A percentile compares a stretch with the other conserved stretches of the same genome.
phyloP scores from a whole-genome alignment of 805 yeast genomes.

The Metahyphopichia silvanorum region DNA sequence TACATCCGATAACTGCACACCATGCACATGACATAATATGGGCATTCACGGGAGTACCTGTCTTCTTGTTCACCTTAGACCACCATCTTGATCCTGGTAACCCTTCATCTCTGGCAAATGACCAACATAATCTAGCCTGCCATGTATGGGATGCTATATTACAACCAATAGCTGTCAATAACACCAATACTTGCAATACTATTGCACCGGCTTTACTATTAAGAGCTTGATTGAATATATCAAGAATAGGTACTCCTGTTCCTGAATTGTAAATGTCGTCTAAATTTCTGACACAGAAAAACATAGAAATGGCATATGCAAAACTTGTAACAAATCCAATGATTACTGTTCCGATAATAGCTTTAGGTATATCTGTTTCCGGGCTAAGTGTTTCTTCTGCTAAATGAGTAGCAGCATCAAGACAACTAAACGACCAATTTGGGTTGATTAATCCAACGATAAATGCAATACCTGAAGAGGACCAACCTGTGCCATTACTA shows the following conservation, averaged over 20 bases:
- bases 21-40: slow-evolving; percentile 52
- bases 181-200: slow-evolving; percentile 45
- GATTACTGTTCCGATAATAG: slow-evolving; percentile 59
- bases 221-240: slow-evolving; percentile 59
- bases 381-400: slow-evolving; percentile 64
- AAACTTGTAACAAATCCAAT: slow-evolving; percentile 65
- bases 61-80: slow-evolving; percentile 43
- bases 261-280: slow-evolving; percentile 44
- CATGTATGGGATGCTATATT: slow-evolving; percentile 62
- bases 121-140: slow-evolving; percentile 68
- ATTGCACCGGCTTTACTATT: slow-evolving; percentile 53
- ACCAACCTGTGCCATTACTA: slow-evolving; percentile 60
- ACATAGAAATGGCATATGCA: slow-evolving; percentile 51
- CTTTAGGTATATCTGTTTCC: slow-evolving; percentile 55
- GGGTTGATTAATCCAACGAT: slow-evolving; percentile 71
- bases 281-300: slow-evolving; percentile 55
- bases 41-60: slow-evolving; percentile 59
- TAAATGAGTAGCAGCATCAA: slow-evolving; percentile 70
- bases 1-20: slow-evolving; percentile 55
- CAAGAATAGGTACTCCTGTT: slow-evolving; percentile 63
- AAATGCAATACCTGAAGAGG: slow-evolving; percentile 55
- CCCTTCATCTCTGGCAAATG: slow-evolving; percentile 65
- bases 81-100: slow-evolving; percentile 52
- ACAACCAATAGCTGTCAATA: slow-evolving; percentile 56
- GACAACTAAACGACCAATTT: slow-evolving; percentile 65